phyloP scores from a whole-genome alignment of 345 rosid genomes.

The Brassica nigra region DNA sequence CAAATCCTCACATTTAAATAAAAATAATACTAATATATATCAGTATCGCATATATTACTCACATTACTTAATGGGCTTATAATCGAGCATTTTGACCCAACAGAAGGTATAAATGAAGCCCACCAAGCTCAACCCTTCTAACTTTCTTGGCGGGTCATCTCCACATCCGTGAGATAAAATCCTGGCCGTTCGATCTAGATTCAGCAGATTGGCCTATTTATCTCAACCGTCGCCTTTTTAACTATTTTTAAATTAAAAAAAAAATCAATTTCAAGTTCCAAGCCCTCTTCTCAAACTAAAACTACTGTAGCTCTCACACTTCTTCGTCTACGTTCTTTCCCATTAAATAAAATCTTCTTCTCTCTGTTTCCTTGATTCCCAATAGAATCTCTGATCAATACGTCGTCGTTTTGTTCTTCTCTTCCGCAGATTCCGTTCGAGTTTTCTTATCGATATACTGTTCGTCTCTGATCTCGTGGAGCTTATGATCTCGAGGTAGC shows the following conservation, averaged over 20 bases:
- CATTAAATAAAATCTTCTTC: not conserved
- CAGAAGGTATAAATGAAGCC: not conserved
- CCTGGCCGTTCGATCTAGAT: constrained; percentile 24
- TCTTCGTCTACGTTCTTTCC: not conserved
- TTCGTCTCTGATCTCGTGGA: too few relatives aligned
- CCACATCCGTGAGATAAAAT: constrained; percentile 5
- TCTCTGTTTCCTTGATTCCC: constrained; percentile 31
- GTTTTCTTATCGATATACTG: not conserved
- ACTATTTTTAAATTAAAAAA: not conserved
- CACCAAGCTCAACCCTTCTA: constrained; percentile 6
- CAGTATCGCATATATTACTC: too few relatives aligned
- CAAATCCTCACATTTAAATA: constrained; percentile 18
- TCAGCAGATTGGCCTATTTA: constrained; percentile 14
- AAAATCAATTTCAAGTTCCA: constrained; percentile 20
- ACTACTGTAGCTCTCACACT: constrained; percentile 27
- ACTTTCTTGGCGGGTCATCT: constrained; percentile 11
- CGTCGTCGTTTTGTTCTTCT: not conserved
- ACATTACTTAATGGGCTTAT: too few relatives aligned
- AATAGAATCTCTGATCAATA: constrained; percentile 16
- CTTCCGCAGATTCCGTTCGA: not conserved
- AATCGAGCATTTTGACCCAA: not conserved
- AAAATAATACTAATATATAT: not conserved
- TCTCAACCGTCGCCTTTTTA: constrained; percentile 9
- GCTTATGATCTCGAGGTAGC: constrained; percentile 35
- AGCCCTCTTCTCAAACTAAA: constrained; percentile 29